Base-by-base conservation (phyloP, 345 rosid species). In the Durio zibethinus region DNA sequence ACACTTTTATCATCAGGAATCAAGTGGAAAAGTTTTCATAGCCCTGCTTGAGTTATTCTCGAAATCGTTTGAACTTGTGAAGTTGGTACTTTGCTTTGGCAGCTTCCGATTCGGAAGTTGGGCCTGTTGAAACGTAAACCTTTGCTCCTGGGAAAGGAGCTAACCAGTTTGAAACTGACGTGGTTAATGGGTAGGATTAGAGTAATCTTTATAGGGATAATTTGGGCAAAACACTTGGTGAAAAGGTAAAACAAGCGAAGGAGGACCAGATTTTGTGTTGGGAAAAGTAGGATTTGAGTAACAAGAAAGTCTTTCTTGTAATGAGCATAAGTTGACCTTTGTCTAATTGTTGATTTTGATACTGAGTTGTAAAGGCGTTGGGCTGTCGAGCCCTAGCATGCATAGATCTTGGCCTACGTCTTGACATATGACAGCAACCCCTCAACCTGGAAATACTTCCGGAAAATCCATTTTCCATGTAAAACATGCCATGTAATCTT, bases 281-380 rank as follows among this genome's bases (percentile, higher is more conserved):
- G 65, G 65, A 21, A 54, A 50, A 73, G 76, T 25, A 73, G 64
- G 75, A 72, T 72, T 66, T 52, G 20, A 31, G 27, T 12, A 14
- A 52, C 18, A 33, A 54, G n/a, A 73, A 73, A 54, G 76, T 73
- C 76, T n/a, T 35, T 21, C 64, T 12, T 40, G 14, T 54, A 73
- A 36, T 54, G 48, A 54, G n/a, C 45, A 73, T 33, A 35, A 73
- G 50, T 54, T 73, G 64, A 35, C 63, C 20, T 12, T 73, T n/a
- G 36, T 25, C 48, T 73, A n/a, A 40, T 42, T 23, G 73, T 69
- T 47, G 50, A 27, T 47, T 69, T 47, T 48, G 38, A 27, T 18
- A 27, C 56, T 69, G 73, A 69, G 56, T 69, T 69, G 73, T 69
- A 69, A 47, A 69, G 73, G 73, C 57, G 3, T 25, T 69, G 33